Conservation (phyloP, 805 yeast species). For the Metschnikowia lochheadii region DNA sequence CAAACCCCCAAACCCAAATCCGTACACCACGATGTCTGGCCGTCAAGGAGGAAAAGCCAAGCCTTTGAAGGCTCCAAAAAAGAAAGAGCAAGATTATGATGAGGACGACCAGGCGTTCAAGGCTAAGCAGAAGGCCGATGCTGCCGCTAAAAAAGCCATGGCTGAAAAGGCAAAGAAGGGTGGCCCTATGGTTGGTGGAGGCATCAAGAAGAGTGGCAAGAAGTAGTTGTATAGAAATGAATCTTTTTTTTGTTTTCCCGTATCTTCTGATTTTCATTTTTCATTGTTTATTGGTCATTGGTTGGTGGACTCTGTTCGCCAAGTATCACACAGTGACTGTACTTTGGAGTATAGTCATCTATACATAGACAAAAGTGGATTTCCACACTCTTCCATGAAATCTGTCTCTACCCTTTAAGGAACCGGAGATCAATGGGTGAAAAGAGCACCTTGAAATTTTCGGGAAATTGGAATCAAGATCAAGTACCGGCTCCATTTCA, state of each 20-base stretch:
- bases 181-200: conserved; percentile 90
- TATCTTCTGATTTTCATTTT: too few relatives aligned
- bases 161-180: conserved; percentile 83
- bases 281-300: too few relatives aligned
- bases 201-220: conserved; percentile 83
- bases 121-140: conserved; percentile 92
- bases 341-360: too few relatives aligned
- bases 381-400: too few relatives aligned
- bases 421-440: too few relatives aligned
- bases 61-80: conserved; percentile 86
- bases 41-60: conserved; percentile 97
- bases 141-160: conserved; percentile 87
- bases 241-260: neutral
- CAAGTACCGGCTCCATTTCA: too few relatives aligned
- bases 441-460: too few relatives aligned
- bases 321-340: too few relatives aligned
- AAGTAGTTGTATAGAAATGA: conserved; percentile 9
- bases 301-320: too few relatives aligned
- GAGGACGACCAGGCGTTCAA: conserved; percentile 89
- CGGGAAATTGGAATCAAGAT: too few relatives aligned
- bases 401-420: too few relatives aligned
- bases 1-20: neutral
- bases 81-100: conserved; percentile 67
- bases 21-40: conserved; percentile 62
- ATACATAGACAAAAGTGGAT: too few relatives aligned